These are phyloP conservation scores for Cryphonectria japonica DNA, from an alignment of 2,329 filamentous ascomycete species.

Conservation along the genomic window DNA sequence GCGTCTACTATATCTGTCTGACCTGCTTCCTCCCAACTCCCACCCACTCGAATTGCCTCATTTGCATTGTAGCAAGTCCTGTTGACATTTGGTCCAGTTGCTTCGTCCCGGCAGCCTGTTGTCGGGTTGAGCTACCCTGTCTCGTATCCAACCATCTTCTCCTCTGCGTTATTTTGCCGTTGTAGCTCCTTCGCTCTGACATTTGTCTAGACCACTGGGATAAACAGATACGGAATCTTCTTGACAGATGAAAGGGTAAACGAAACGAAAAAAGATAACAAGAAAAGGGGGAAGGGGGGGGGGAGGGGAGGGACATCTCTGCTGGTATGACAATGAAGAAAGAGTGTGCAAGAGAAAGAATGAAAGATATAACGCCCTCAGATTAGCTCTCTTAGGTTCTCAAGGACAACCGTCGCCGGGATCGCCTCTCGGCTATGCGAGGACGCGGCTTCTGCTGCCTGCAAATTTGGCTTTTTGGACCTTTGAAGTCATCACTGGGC, in stretches of 20 bases:
- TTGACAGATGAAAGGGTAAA: background rate
- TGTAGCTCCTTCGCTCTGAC: background rate
- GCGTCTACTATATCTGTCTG: background rate
- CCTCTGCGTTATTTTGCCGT: background rate
- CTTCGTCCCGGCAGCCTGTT: background rate
- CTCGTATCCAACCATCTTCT: background rate
- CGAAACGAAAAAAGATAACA: conserved; percentile 12
- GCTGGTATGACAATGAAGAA: background rate
- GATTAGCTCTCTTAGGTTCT: conserved; percentile 49
- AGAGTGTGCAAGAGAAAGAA: conserved; percentile 1
- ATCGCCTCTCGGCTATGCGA: conserved; percentile 22
- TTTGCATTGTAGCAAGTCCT: background rate
- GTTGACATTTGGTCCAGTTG: background rate
- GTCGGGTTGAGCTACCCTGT: background rate
- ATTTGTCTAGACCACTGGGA: background rate
- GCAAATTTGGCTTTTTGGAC: conserved; percentile 49
- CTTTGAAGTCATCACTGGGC: conserved; percentile 43
- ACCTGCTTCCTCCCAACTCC: background rate
- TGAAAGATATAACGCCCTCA: conserved; percentile 38
- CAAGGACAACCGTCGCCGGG: conserved; percentile 40
- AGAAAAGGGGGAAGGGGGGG: background rate
- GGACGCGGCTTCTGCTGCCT: conserved; percentile 39
- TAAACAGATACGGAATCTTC: background rate
- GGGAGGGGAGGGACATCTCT: background rate
- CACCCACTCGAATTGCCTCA: background rate